Evolutionary conservation across 371 early-diverging fungal species (phyloP).

Genomic region (Gilbertella persicaria): DNA sequence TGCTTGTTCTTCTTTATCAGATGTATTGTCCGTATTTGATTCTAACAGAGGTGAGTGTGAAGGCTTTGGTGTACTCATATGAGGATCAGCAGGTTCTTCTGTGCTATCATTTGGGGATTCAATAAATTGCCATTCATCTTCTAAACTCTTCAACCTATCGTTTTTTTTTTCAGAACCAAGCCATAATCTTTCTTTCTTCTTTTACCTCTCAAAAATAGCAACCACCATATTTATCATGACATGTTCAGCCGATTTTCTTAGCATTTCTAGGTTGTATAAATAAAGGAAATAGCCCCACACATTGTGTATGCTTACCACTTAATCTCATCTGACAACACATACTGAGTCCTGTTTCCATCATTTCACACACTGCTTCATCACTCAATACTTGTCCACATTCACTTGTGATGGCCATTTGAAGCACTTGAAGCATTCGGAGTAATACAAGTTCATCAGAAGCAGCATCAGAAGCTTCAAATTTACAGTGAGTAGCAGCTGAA

Average conservation of each 20-base stretch:
- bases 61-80: slow-evolving; percentile 44
- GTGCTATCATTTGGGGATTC: slow-evolving; percentile 25
- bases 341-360: slow-evolving; percentile 94
- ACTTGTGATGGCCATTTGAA: slow-evolving; percentile 71
- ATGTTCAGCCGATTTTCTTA: slow-evolving; percentile 80
- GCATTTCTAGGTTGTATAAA: slow-evolving; percentile 57
- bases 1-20: background rate
- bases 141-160: slow-evolving; percentile 35
- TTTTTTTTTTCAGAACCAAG: background rate
- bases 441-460: slow-evolving; percentile 93
- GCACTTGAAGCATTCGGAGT: slow-evolving; percentile 82
- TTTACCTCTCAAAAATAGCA: slow-evolving; percentile 70
- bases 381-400: slow-evolving; percentile 70
- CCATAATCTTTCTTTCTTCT: no score
- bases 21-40: background rate
- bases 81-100: slow-evolving; percentile 28
- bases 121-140: slow-evolving; percentile 50
- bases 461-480: slow-evolving; percentile 93
- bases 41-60: slow-evolving; percentile 28
- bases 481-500: slow-evolving; percentile 88
- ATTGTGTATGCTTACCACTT: slow-evolving; percentile 63
- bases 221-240: slow-evolving; percentile 77
- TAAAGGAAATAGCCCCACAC: background rate
- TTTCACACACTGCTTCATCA: slow-evolving; percentile 93
- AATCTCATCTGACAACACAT: slow-evolving; percentile 94